These are phyloP conservation scores for Fomitopsis serialis DNA, from an alignment of 768 basidiomycete species.

Conservation along the genomic window DNA sequence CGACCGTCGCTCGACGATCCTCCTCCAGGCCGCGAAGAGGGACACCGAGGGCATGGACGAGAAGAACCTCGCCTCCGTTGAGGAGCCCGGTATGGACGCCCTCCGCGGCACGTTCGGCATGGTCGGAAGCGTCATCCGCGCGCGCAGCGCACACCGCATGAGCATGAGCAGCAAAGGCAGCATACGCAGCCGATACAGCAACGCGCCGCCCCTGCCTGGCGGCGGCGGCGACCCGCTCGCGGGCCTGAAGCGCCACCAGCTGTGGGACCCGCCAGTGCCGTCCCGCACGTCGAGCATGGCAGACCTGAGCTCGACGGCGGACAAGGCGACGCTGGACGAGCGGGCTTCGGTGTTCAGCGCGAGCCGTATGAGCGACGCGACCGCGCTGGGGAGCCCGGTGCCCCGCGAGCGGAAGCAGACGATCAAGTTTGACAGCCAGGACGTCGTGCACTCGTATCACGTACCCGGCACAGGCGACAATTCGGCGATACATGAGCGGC, in stretches of 20 bases:
- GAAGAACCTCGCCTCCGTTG: constrained; percentile 48
- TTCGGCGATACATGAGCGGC: constrained; percentile 22
- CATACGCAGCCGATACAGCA: constrained; percentile 20
- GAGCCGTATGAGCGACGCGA: constrained; percentile 20
- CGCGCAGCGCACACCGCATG: constrained; percentile 39
- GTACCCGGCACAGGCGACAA: constrained; percentile 21
- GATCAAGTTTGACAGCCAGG: constrained; percentile 74
- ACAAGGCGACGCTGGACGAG: constrained; percentile 30
- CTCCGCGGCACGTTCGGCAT: constrained; percentile 89
- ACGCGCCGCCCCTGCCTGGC: constrained; percentile 18
- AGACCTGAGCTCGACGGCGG: constrained; percentile 28
- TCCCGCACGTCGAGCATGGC: constrained; percentile 9
- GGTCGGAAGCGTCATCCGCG: constrained; percentile 84
- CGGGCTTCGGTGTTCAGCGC: neutral
- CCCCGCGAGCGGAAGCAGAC: constrained; percentile 34
- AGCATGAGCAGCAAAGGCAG: constrained; percentile 21
- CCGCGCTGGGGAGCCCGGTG: constrained; percentile 19
- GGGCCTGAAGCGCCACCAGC: constrained; percentile 71
- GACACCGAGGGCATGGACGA: constrained; percentile 72
- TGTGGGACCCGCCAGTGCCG: constrained; percentile 87
- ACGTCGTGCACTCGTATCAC: constrained; percentile 71
- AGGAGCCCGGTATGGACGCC: constrained; percentile 92
- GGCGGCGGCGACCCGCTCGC: constrained; percentile 30
- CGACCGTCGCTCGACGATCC: constrained; percentile 85
- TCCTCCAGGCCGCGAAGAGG: constrained; percentile 78